Evolutionary conservation across 106 monocot species (phyloP).

Genomic region (Gastrodia elata): DNA sequence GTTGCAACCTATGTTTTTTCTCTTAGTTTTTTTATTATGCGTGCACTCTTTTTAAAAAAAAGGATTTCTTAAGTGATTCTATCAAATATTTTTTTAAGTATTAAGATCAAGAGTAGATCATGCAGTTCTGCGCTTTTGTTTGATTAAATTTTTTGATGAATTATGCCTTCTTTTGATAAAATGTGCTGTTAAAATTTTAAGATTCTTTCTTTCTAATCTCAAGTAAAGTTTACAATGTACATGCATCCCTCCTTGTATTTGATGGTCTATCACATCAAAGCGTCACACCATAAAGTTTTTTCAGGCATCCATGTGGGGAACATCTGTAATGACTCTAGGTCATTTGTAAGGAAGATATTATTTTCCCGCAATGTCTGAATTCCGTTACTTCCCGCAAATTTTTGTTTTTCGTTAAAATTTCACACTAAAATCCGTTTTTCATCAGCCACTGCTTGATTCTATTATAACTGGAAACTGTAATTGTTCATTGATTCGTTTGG

Average conservation of each 20-base stretch:
- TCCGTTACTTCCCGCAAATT: too few relatives aligned
- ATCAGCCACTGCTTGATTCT: too few relatives aligned
- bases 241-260: not conserved
- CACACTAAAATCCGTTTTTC: too few relatives aligned
- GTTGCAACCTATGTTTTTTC: not conserved
- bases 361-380: too few relatives aligned
- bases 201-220: not conserved
- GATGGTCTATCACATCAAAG: not conserved
- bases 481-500: too few relatives aligned
- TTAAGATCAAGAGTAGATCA: not conserved
- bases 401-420: too few relatives aligned
- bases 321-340: too few relatives aligned
- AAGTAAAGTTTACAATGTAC: not conserved
- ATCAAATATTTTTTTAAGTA: not conserved
- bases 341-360: too few relatives aligned
- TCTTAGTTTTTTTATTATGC: not conserved
- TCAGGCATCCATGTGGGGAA: not conserved
- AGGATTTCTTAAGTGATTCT: not conserved
- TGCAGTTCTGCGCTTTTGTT: not conserved
- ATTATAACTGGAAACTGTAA: too few relatives aligned
- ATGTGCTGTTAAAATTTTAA: not conserved
- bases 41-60: not conserved
- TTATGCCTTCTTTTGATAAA: conserved; percentile 1
- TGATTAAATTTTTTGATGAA: not conserved
- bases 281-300: not conserved